Evolutionary conservation across 2,329 filamentous ascomycete species (phyloP).

Genomic region (Diaporthe vexans): DNA sequence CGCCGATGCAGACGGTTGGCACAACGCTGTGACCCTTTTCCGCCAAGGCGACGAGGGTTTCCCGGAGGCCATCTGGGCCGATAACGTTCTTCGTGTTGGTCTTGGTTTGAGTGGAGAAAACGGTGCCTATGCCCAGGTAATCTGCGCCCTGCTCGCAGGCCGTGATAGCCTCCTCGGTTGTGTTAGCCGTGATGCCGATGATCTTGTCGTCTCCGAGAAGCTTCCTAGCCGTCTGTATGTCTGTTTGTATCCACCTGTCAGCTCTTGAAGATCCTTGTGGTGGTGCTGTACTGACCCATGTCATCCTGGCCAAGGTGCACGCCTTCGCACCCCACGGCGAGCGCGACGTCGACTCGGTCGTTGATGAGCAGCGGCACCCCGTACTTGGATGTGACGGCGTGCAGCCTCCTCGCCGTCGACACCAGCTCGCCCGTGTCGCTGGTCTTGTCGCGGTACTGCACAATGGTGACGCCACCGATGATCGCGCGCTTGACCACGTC

Average conservation of each 20-base stretch:
- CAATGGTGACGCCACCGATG: slow-evolving; percentile 84
- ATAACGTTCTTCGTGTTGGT: slow-evolving; percentile 88
- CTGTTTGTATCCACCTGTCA: slow-evolving; percentile 51
- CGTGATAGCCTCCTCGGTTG: slow-evolving; percentile 76
- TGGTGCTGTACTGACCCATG: slow-evolving; percentile 73
- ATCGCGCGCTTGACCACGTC: slow-evolving; percentile 82
- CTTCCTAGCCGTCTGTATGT: slow-evolving; percentile 74
- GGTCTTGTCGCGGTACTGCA: slow-evolving; percentile 93
- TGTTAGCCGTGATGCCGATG: slow-evolving; percentile 90
- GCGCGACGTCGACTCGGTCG: slow-evolving; percentile 90
- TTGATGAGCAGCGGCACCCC: slow-evolving; percentile 90
- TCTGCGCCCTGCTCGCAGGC: slow-evolving; percentile 85
- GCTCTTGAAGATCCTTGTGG: too few relatives aligned
- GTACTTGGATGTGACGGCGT: slow-evolving; percentile 76
- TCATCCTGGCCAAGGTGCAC: slow-evolving; percentile 97
- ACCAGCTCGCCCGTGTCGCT: slow-evolving; percentile 81
- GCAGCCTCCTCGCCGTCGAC: slow-evolving; percentile 77
- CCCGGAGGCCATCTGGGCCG: slow-evolving; percentile 77
- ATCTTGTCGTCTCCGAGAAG: slow-evolving; percentile 84
- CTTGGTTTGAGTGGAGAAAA: slow-evolving; percentile 91
- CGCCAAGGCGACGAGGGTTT: slow-evolving; percentile 74
- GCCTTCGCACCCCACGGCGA: slow-evolving; percentile 88
- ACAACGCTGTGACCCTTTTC: slow-evolving; percentile 59
- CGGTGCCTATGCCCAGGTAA: slow-evolving; percentile 91
- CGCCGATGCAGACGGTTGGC: slow-evolving; percentile 87